These are phyloP conservation scores for Diaporthe velutina DNA, from an alignment of 2,329 filamentous ascomycete genomes.

Conservation along the genomic window DNA sequence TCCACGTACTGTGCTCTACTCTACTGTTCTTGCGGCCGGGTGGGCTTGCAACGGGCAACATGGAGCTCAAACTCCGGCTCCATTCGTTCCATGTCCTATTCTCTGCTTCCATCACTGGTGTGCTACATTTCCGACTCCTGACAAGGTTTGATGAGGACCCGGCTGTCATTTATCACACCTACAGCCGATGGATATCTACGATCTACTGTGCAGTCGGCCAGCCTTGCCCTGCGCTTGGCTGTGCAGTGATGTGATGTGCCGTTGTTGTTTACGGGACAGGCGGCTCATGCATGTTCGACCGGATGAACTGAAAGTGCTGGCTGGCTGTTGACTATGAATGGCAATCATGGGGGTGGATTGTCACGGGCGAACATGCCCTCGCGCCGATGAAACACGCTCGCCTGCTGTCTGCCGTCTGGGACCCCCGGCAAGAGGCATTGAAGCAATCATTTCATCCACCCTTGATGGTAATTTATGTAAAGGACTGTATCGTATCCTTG, in stretches of 20 bases:
- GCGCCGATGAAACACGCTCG: slow-evolving; percentile 25
- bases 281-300: not conserved
- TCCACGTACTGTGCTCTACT: slow-evolving; percentile 4
- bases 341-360: not conserved
- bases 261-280: not conserved
- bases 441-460: slow-evolving; percentile 16
- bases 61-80: slow-evolving; percentile 18
- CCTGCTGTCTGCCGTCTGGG: not conserved
- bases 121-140: not conserved
- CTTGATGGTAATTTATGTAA: not conserved
- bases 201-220: not conserved
- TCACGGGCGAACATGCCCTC: slow-evolving; percentile 10
- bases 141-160: slow-evolving; percentile 30
- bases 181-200: not conserved
- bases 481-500: slow-evolving; percentile 8
- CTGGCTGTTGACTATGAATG: not conserved
- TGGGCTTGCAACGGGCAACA: not conserved
- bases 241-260: not conserved
- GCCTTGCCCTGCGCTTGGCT: not conserved
- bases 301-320: slow-evolving; percentile 5
- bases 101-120: slow-evolving; percentile 13
- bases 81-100: slow-evolving; percentile 9
- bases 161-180: slow-evolving; percentile 30
- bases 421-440: slow-evolving; percentile 8
- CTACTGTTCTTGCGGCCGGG: not conserved